Evolutionary conservation across 495 filamentous ascomycete genomes (phyloP).

Genomic region (Hypoxylon fuscum): DNA sequence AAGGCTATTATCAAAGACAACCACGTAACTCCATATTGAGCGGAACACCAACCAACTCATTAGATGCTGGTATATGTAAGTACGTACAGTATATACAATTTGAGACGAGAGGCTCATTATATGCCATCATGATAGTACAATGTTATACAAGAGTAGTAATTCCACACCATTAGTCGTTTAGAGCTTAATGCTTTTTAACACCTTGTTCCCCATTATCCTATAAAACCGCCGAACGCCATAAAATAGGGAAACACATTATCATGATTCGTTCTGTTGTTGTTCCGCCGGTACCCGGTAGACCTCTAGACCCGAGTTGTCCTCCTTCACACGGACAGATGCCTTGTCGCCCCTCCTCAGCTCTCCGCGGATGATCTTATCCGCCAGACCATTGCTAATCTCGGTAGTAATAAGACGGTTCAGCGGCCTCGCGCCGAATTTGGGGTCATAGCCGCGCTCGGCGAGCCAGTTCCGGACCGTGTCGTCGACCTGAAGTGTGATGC

Average conservation of each 20-base stretch:
- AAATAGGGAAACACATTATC: not conserved
- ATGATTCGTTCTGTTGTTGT: conserved; percentile 12
- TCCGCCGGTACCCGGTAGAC: conserved; percentile 34
- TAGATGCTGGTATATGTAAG: not conserved
- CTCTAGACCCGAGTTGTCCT: conserved; percentile 60
- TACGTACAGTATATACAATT: conserved; percentile 21
- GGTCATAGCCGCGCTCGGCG: conserved; percentile 87
- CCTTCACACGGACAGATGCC: conserved; percentile 72
- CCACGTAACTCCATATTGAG: not conserved
- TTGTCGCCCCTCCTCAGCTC: conserved; percentile 77
- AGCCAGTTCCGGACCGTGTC: conserved; percentile 83
- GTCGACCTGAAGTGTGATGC: conserved; percentile 78
- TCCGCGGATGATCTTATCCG: conserved; percentile 90
- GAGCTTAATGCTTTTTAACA: conserved; percentile 1
- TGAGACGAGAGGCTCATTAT: conserved; percentile 23
- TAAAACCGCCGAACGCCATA: conserved; percentile 11
- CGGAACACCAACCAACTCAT: conserved; percentile 24
- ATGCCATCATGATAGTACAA: conserved; percentile 8
- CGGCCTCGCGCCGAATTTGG: conserved; percentile 90
- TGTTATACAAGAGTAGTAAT: not conserved
- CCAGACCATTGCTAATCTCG: conserved; percentile 85
- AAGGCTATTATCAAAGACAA: no score
- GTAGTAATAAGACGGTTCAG: conserved; percentile 90
- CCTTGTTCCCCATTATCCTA: not conserved
- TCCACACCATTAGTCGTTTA: not conserved